Evolutionary conservation across 257 asterid species (phyloP).

Genomic region (Coffea eugenioides): DNA sequence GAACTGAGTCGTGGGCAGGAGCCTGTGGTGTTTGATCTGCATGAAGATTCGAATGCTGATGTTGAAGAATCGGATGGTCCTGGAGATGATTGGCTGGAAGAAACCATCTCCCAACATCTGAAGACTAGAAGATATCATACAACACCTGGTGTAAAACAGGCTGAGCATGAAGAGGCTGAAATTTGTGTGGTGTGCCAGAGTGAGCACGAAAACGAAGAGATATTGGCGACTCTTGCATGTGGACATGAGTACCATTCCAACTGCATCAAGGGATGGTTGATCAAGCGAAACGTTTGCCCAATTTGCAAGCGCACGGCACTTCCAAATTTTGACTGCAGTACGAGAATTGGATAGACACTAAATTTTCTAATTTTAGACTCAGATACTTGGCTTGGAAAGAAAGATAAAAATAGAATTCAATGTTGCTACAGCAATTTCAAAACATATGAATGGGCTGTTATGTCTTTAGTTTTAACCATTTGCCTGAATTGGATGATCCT

Average conservation of each 20-base stretch:
- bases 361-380: neutral
- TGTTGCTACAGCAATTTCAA: neutral
- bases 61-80: neutral
- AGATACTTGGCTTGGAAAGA: neutral
- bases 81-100: neutral
- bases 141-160: neutral
- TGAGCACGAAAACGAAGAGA: conserved; percentile 9
- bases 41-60: no score
- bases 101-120: neutral
- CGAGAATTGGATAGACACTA: neutral
- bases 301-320: conserved; percentile 12
- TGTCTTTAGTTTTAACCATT: neutral
- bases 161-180: neutral
- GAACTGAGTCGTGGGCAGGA: no score
- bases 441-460: neutral
- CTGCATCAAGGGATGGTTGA: conserved; percentile 20
- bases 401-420: no score
- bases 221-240: conserved; percentile 3
- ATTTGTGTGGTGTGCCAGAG: conserved; percentile 18
- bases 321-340: neutral
- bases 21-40: no score
- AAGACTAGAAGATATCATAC: neutral
- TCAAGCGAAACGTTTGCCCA: conserved; percentile 6
- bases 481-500: neutral
- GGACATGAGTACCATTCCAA: conserved; percentile 12